Percentiles rank a stretch among this genome's conserved stretches.
phyloP scores from a whole-genome alignment of 495 filamentous ascomycete species.

The Daldinia bambusicola region DNA sequence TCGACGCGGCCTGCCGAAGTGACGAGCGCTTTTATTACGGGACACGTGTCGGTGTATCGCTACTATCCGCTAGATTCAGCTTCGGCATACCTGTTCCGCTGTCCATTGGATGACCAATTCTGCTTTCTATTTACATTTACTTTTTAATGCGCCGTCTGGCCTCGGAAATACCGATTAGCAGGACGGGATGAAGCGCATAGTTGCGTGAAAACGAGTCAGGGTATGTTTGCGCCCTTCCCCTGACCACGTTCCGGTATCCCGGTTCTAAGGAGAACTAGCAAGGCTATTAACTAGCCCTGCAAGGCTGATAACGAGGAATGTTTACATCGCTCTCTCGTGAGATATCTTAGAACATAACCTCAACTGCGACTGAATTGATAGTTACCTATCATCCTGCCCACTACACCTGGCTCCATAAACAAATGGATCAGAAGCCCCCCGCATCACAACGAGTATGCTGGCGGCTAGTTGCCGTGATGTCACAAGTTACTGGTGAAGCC shows the following conservation, averaged over 20 bases:
- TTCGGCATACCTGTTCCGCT: conserved; percentile 1
- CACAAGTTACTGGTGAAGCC: background rate
- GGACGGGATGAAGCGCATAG: conserved; percentile 26
- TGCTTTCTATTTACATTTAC: background rate
- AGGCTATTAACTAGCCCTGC: background rate
- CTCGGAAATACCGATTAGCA: conserved; percentile 8
- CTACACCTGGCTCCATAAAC: background rate
- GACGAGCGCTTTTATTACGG: conserved; percentile 1
- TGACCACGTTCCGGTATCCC: background rate
- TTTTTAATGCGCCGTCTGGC: background rate
- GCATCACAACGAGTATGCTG: background rate
- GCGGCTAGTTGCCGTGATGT: background rate
- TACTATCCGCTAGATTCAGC: conserved; percentile 8
- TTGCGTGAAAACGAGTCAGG: background rate
- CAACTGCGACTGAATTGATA: background rate
- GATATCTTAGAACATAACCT: background rate
- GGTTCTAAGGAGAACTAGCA: background rate
- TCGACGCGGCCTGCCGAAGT: conserved; percentile 1
- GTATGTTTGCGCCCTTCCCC: conserved; percentile 16
- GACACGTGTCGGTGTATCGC: conserved; percentile 28
- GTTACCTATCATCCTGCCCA: background rate
- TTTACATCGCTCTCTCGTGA: background rate
- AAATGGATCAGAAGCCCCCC: background rate
- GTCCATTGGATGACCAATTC: background rate
- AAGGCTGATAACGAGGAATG: background rate